Evolutionary conservation across 176 grass and related monocot genomes (phyloP).

Genomic region (Echinochloa phyllopogon): DNA sequence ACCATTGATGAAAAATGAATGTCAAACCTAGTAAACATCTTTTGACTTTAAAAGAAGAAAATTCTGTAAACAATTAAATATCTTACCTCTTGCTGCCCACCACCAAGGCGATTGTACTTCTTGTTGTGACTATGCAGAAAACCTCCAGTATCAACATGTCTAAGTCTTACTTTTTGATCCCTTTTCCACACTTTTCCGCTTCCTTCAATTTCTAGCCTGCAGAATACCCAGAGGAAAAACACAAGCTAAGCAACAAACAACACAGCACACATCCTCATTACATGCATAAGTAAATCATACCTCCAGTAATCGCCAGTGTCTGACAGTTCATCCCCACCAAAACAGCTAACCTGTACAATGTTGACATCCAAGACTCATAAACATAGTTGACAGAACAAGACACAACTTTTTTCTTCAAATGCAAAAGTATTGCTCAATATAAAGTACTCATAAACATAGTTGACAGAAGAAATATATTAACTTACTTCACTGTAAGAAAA

Average conservation of each 20-base stretch:
- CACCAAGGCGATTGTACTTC: constrained; percentile 78
- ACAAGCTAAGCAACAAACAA: not conserved
- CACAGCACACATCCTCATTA: not conserved
- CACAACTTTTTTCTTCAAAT: not conserved
- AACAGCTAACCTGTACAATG: constrained; percentile 72
- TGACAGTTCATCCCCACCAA: constrained; percentile 62
- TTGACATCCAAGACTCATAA: too few species aligned
- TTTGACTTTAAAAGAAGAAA: constrained; percentile 20
- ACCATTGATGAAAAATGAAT: not conserved
- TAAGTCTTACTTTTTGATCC: constrained; percentile 67
- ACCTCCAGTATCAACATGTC: constrained; percentile 73
- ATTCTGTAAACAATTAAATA: constrained; percentile 12
- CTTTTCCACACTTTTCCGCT: constrained; percentile 71
- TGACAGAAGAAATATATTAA: not conserved
- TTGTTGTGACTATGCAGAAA: constrained; percentile 85
- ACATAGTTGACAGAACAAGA: not conserved
- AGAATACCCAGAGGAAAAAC: constrained; percentile 10
- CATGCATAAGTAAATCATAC: constrained; percentile 37
- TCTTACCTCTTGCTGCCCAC: constrained; percentile 83
- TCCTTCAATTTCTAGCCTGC: constrained; percentile 77
- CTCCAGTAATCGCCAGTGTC: constrained; percentile 84
- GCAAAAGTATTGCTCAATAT: not conserved
- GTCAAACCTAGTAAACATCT: not conserved
- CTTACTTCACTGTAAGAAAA: constrained; percentile 14
- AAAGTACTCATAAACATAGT: constrained; percentile 13